phyloP scores from a whole-genome alignment of 306 rosid species.

The Castanospermum australe region DNA sequence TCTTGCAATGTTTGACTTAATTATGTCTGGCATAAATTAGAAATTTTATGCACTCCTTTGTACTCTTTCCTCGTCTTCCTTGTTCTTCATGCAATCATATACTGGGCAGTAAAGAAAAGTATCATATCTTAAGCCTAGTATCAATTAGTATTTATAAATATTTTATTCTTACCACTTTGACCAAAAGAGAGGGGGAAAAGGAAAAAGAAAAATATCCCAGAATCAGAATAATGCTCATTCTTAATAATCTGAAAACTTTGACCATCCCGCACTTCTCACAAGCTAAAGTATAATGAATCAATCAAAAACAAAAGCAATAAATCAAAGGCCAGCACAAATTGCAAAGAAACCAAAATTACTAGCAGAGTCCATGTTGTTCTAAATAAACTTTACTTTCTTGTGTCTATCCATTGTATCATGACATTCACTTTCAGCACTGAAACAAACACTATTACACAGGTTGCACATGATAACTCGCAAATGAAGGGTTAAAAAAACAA shows the following conservation, averaged over 20 bases:
- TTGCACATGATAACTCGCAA: background rate
- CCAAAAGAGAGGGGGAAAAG: background rate
- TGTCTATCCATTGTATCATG: slow-evolving; percentile 9
- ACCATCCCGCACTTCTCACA: background rate
- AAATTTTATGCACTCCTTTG: background rate
- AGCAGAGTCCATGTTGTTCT: background rate
- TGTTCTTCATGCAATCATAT: background rate
- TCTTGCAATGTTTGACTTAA: background rate
- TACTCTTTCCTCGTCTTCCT: background rate
- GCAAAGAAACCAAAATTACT: background rate
- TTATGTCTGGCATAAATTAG: background rate
- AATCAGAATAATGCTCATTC: background rate
- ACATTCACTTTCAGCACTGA: background rate
- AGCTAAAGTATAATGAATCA: background rate
- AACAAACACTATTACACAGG: background rate
- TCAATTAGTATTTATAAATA: background rate
- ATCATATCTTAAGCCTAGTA: background rate
- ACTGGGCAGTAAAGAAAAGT: background rate
- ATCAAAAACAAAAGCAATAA: background rate
- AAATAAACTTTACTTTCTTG: background rate
- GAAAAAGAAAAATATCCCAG: background rate
- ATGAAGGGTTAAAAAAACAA: background rate
- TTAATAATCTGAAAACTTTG: background rate
- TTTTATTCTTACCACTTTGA: background rate
- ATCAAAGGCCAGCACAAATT: background rate